These are phyloP conservation scores for Fraxinus latifolia DNA, from an alignment of 305 asterid species.

Conservation along the genomic window DNA sequence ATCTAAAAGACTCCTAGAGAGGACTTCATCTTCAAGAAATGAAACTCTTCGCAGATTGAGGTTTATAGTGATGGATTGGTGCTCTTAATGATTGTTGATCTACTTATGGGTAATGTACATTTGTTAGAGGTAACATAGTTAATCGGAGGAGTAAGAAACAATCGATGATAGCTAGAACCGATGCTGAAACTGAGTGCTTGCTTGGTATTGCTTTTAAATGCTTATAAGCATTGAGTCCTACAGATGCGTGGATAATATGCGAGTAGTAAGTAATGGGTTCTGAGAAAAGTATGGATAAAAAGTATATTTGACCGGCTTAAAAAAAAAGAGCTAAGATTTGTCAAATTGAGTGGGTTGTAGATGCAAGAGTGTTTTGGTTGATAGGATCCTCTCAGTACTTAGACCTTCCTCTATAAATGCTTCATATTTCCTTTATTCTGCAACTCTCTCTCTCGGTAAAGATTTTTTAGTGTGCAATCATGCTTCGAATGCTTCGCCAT, in stretches of 20 bases:
- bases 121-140: background rate
- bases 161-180: background rate
- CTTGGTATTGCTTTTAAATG: background rate
- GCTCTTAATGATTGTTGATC: background rate
- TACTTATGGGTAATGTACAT: background rate
- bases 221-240: background rate
- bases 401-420: background rate
- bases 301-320: background rate
- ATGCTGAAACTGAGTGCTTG: background rate
- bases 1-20: background rate
- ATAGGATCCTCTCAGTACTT: background rate
- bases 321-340: background rate
- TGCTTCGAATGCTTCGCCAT: background rate
- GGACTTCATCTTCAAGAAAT: background rate
- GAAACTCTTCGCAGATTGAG: background rate
- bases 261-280: background rate
- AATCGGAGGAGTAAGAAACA: background rate
- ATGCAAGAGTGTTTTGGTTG: background rate
- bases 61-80: background rate
- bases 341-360: background rate
- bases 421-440: background rate
- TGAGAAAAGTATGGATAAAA: background rate
- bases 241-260: background rate
- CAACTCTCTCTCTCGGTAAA: background rate
- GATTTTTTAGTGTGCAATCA: background rate